Evolutionary conservation across 768 basidiomycete genomes (phyloP).

Genomic region (Cystofilobasidium macerans): DNA sequence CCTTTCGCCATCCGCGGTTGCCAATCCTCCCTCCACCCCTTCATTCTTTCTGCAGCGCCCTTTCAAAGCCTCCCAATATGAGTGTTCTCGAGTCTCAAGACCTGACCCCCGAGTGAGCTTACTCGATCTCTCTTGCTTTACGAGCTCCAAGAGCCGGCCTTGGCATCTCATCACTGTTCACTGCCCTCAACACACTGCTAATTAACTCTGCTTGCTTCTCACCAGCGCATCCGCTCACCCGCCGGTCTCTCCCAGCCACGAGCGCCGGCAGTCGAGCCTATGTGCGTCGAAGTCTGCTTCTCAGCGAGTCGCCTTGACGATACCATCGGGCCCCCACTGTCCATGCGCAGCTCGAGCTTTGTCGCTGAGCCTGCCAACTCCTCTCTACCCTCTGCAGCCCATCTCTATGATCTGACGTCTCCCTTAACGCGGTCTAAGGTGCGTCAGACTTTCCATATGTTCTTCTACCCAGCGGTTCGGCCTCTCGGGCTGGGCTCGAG

Average conservation of each 20-base stretch:
- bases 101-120: constrained; percentile 14
- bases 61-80: background rate
- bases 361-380: background rate
- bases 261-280: constrained; percentile 6
- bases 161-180: background rate
- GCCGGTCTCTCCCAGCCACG: constrained; percentile 1
- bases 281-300: background rate
- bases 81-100: constrained; percentile 5
- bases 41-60: background rate
- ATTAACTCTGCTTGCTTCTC: background rate
- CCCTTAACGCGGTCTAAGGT: constrained; percentile 8
- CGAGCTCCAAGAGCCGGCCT: background rate
- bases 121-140: background rate
- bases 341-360: too few relatives aligned
- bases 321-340: too few relatives aligned
- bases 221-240: background rate
- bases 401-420: constrained; percentile 14
- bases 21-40: too few relatives aligned
- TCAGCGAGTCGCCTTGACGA: too few relatives aligned
- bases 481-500: too few relatives aligned
- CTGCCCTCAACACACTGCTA: background rate
- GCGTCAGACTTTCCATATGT: background rate
- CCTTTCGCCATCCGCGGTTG: too few relatives aligned
- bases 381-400: background rate
- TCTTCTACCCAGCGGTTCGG: background rate